phyloP scores from a whole-genome alignment of 2,329 filamentous ascomycete species.

The Spiromastix sp. region DNA sequence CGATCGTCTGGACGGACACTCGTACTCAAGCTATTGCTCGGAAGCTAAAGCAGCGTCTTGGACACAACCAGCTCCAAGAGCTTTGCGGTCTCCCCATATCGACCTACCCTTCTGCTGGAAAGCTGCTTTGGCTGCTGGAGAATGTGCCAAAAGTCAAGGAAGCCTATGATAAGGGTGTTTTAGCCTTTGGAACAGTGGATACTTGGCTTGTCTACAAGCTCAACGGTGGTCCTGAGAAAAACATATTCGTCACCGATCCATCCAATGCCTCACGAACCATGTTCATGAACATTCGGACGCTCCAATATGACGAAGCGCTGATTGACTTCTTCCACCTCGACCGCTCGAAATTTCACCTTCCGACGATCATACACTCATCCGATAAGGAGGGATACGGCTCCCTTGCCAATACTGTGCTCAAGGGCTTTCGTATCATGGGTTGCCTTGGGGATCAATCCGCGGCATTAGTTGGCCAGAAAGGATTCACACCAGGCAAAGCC shows the following conservation, averaged over 20 bases:
- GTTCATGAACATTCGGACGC: slow-evolving; percentile 81
- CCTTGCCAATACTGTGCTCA: slow-evolving; percentile 29
- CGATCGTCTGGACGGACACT: slow-evolving; percentile 86
- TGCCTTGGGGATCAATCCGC: slow-evolving; percentile 81
- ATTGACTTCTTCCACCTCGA: slow-evolving; percentile 73
- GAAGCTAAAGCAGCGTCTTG: slow-evolving; percentile 59
- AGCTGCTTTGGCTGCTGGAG: slow-evolving; percentile 70
- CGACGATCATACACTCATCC: slow-evolving; percentile 70
- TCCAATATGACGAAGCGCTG: slow-evolving; percentile 68
- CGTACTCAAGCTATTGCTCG: slow-evolving; percentile 66
- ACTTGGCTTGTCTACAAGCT: slow-evolving; percentile 80
- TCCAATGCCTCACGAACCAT: slow-evolving; percentile 89
- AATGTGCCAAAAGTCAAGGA: slow-evolving; percentile 59
- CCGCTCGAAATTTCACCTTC: slow-evolving; percentile 55
- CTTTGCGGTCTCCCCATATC: slow-evolving; percentile 75
- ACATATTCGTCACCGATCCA: slow-evolving; percentile 71
- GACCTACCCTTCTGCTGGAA: slow-evolving; percentile 80
- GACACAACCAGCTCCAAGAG: slow-evolving; percentile 57
- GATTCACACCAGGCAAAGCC: slow-evolving; percentile 68
- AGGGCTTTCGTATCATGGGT: slow-evolving; percentile 51
- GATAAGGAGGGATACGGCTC: slow-evolving; percentile 44
- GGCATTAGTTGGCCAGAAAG: slow-evolving; percentile 78
- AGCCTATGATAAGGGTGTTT: slow-evolving; percentile 65
- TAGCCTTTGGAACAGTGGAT: slow-evolving; percentile 82
- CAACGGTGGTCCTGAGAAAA: slow-evolving; percentile 56